Evolutionary conservation across 305 asterid species (phyloP).

Genomic region (Plantago lanceolata): DNA sequence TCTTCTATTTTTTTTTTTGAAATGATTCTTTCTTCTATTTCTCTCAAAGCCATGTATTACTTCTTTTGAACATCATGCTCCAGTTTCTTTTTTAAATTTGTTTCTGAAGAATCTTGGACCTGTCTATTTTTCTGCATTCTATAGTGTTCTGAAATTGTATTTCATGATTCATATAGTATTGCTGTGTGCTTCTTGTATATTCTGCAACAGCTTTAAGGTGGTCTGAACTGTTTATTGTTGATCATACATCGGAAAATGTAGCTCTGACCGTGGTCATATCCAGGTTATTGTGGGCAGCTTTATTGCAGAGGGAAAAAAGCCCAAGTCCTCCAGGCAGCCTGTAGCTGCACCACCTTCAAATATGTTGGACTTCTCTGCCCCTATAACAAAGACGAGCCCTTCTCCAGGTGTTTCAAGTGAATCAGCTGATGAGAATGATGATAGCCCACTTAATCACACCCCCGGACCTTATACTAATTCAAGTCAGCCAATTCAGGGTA

Average conservation of each 20-base stretch:
- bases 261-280: constrained; percentile 5
- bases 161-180: too few relatives aligned
- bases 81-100: too few relatives aligned
- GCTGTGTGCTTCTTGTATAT: too few relatives aligned
- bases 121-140: too few relatives aligned
- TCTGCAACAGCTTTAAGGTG: too few relatives aligned
- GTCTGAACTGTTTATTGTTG: too few relatives aligned
- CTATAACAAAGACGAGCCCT: constrained; percentile 36
- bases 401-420: constrained; percentile 68
- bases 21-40: too few relatives aligned
- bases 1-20: too few relatives aligned
- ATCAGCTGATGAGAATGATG: constrained; percentile 59
- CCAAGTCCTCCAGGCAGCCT: constrained; percentile 32
- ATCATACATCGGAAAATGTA: not conserved
- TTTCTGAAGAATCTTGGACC: too few relatives aligned
- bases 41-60: too few relatives aligned
- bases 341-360: constrained; percentile 37
- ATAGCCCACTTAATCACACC: constrained; percentile 37
- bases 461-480: constrained; percentile 37
- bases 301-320: constrained; percentile 65
- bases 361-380: constrained; percentile 51
- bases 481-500: constrained; percentile 42
- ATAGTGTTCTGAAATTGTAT: too few relatives aligned
- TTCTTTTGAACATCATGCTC: too few relatives aligned
- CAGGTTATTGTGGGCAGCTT: constrained; percentile 91